Evolutionary conservation across 1,284 basidiomycete genomes (phyloP).

Genomic region (Neotropicomus parvogracilis): DNA sequence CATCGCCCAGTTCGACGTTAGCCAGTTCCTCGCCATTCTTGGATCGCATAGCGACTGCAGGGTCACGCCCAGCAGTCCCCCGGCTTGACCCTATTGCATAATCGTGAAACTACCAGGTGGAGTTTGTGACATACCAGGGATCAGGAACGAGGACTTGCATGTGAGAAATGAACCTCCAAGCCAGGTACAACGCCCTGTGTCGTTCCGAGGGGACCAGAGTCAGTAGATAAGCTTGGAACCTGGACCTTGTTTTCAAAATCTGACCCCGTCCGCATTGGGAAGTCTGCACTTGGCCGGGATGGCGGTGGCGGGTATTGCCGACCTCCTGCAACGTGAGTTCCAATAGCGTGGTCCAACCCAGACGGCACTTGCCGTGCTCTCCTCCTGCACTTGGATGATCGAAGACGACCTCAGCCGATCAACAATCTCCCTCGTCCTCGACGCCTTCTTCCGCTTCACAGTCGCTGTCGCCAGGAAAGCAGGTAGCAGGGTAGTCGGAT

Average conservation of each 20-base stretch:
- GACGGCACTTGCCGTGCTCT: constrained; percentile 10
- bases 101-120: no score
- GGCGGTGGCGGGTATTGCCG: constrained; percentile 5
- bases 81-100: no score
- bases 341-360: constrained; percentile 10
- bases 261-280: not conserved
- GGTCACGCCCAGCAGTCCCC: no score
- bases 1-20: no score
- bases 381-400: constrained; percentile 6
- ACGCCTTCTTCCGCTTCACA: constrained; percentile 26
- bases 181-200: no score
- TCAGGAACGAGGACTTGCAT: no score
- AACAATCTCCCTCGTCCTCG: constrained; percentile 30
- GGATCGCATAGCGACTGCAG: no score
- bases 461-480: constrained; percentile 22
- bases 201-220: not conserved
- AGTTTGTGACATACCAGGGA: no score
- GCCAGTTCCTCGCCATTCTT: no score
- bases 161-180: no score
- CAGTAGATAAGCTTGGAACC: not conserved
- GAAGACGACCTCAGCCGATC: constrained; percentile 28
- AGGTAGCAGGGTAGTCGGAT: constrained; percentile 20
- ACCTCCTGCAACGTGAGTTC: not conserved
- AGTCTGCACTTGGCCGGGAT: constrained; percentile 7
- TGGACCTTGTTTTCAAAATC: constrained; percentile 7